Base-by-base conservation (phyloP, 345 rosid species). In the Schrenkiella parvula region DNA sequence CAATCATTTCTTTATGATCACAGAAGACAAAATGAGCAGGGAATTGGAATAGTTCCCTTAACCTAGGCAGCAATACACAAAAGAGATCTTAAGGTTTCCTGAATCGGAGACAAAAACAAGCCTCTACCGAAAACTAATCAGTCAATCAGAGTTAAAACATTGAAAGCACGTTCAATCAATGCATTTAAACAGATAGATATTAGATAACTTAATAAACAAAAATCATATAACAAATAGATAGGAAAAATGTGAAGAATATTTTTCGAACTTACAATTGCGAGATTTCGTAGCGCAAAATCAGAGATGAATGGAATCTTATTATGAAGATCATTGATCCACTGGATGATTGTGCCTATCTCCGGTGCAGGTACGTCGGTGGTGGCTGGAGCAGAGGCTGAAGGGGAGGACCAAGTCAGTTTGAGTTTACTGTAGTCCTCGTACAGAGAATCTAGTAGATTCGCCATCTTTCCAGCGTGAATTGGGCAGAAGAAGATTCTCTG, bases 281-380 rank as follows among this genome's bases (percentile, higher is more conserved):
- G 86, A 35, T 75, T 35, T 0, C 32, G 46, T 21, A 86, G 78
- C 2, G 86, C 78, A 0, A 8, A 23, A 22, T 82, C 75, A 35
- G 71, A 66, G 8, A 64, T 48, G 21, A n/a, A 13, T 8, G 6
- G 41, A 6, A n/a, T 29, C 6, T 0, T 13, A 18, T 28, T 59
- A 1, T 65, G 64, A 23, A 86, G 68, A 37, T 76, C 80, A 19
- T 3, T 5, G 68, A 86, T 66, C 85, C 76, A 73, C 7, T 25
- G 64, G 10, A 2, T 3, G 44, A 80, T 17, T 26, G 9, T 28
- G 13, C 0, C 17, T 0, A 35, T 0, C 9, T 0, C 6, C 5
- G 68, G 70, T 0, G 38, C 43, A 56, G 59, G 7, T 8, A 18
- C 4, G 19, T 12, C 0, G 51, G 29, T 53, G 63, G 41, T 39